Conservation (phyloP, 257 asterid species). For the Catharanthus roseus region DNA sequence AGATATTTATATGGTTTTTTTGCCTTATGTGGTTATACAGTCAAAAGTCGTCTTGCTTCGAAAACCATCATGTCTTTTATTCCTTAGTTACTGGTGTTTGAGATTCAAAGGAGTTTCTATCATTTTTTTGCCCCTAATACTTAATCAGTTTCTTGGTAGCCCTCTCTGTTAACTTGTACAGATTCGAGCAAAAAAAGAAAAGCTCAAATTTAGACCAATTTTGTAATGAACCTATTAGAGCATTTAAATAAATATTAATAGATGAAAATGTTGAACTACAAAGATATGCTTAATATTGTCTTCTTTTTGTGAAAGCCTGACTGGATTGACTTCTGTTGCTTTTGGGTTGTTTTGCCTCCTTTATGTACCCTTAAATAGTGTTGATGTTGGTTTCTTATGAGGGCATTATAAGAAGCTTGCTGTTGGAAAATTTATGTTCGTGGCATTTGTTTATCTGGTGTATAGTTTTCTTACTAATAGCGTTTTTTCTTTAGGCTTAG, state of each 20-base stretch:
- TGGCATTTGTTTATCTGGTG: too few species aligned
- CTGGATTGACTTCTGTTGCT: not conserved
- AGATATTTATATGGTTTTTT: not conserved
- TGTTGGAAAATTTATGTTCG: too few species aligned
- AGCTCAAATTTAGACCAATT: not conserved
- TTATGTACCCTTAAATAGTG: not conserved
- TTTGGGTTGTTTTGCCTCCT: not conserved
- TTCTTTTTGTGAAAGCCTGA: not conserved
- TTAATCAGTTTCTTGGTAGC: not conserved
- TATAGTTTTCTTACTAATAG: too few species aligned
- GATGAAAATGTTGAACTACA: not conserved
- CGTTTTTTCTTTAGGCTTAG: too few species aligned
- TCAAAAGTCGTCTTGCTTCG: not conserved
- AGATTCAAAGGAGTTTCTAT: not conserved
- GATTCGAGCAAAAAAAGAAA: not conserved
- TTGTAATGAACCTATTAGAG: not conserved
- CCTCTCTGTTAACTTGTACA: not conserved
- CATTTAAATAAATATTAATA: not conserved
- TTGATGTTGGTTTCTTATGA: too few species aligned
- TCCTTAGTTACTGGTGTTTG: not conserved
- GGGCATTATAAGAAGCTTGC: too few species aligned
- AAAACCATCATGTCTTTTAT: not conserved
- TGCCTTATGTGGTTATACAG: not conserved
- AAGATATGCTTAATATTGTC: not conserved
- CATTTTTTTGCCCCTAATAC: not conserved